Evolutionary conservation across 2,329 filamentous ascomycete genomes (phyloP), one percentile per base, ranked within the genome.

Genomic region (Venturia asperata): DNA sequence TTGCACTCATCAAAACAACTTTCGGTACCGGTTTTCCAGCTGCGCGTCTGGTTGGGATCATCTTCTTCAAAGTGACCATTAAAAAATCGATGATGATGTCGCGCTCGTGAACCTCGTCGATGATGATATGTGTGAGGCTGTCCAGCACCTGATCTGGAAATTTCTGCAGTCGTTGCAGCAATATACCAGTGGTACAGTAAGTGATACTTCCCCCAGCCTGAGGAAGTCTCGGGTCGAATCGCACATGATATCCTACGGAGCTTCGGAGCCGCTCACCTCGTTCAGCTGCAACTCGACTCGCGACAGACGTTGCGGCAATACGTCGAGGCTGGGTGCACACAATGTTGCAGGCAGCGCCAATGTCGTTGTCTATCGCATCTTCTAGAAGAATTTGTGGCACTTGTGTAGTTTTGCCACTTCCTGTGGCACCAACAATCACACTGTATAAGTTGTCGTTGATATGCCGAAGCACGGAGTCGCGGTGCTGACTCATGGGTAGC

Each of bases 311-410:
- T 19, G 80, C 79, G 21, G 79, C 80, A 55, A 82, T 77, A 13
- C 79, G 74, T 58, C 80, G 75, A 30, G 79, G 79, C 65, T 83
- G 81, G 5, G 81, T 80, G 67, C 80, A 82, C 9, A 83, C 74
- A 63, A 83, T 75, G 65, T 80, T 80, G 69, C 81, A 82, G 30
- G 68, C 64, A 6, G 73, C 75, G n/a, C 79, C 80, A 10, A 67
- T 62, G 1, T 75, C 76, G 5, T 68, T 66, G 6, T 71, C 67
- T 52, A 80, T 80, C 1, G 77, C 76, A 64, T 81, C 70, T 24
- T 83, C 80, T 2, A 83, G 70, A 34, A 83, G 66, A n/a, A 83
- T 80, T 67, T 83, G 81, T 24, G 81, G 80, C 7, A 83, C 75
- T 70, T 83, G 81, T 5, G 80, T 81, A 60, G 71, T 78, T 69